Base-by-base conservation (phyloP, 192 early-diverging fungal species). In the Helicostylum pulchrum region DNA sequence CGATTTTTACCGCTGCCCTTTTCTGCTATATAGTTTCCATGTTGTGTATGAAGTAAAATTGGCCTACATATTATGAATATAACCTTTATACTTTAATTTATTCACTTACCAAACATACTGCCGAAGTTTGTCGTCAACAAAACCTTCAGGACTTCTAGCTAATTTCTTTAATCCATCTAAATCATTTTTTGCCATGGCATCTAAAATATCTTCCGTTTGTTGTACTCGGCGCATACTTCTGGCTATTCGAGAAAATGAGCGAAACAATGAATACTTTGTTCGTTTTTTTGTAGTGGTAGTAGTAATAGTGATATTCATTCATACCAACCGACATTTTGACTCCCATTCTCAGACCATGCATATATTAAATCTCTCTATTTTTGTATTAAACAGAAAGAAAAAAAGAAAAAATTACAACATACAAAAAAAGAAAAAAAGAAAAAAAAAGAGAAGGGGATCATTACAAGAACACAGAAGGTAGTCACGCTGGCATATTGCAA, bases 21-120 rank as follows among this genome's bases (percentile, higher is more conserved):
- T 34, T 76, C 74, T 46, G 64, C 68, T 12, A 76, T 34, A 61
- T 72, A 76, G 17, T 45, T 39, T 30, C 74, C 74, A 56, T 76
- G 61, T 34, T 71, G 60, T 19, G 74, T 71, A 42, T 68, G 74
- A 19, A 76, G 30, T 55, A 76, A 52, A 17, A 76, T 66, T 17
- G 74, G 74, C 74, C 74, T 76, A 53, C n/a, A 44, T 45, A 42
- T 21, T 17, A 46, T 51, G 26, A 45, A 7, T n/a, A n/a, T 23
- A 52, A 10, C 17, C 7, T 17, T 34, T 43, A 39, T 39, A 39
- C 36, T 23, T 58, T 10, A 14, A 50, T 36, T 7, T 39, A 19
- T 58, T 44, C n/a, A 34, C 10, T 34, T 73, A 73, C 71, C 71
- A 73, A 44, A 65, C 71, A 50, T 54, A 36, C 43, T 60, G 48